Evolutionary conservation across 2,329 filamentous ascomycete genomes (phyloP), one percentile per base, ranked within the genome.

Genomic region (Rhynchosporium secalis): DNA sequence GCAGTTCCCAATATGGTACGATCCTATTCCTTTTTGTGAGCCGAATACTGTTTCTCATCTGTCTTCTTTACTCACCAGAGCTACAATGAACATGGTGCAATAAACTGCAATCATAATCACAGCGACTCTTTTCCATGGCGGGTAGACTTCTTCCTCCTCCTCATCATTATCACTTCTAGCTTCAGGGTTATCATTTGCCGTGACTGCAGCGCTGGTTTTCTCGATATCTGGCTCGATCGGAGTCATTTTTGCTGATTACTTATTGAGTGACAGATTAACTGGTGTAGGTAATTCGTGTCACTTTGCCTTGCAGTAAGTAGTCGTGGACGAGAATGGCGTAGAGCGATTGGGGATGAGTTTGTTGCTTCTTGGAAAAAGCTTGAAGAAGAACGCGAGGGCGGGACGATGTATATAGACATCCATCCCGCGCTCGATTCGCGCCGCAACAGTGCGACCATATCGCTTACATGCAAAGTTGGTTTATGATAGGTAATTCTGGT

Each of bases 41-140:
- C 20, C 4, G 26, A 46, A 15, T n/a, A 9, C 48, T 38, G 15
- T 3, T n/a, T 10, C 1, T 33, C 15, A n/a, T 12, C 26, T 6
- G 20, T 57, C 6, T 31, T n/a, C 20, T n/a, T 9, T 15, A 62
- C 64, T 26, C 58, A 69, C 66, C 46, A 73, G 46, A 20, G 69
- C 67, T 15, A 72, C 69, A 12, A 82, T 73, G 66, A 83, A 82
- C 59, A 82, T 75, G 54, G 75, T 75, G 28, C 81, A 69, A 12
- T 78, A 75, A 3, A 82, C 70, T 7, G 79, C 79, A 8, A 78
- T 60, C 48, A 81, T 75, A 47, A 82, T 79, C 64, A 80, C 72
- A 60, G 71, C 47, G 12, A 73, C 58, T 60, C 66, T 68, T 20
- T 63, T 51, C 40, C 65, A 66, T 10, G 48, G 51, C 13, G 70